Evolutionary conservation across 2,329 filamentous ascomycete species (phyloP).

Genomic region (Cordyceps fumosorosea): DNA sequence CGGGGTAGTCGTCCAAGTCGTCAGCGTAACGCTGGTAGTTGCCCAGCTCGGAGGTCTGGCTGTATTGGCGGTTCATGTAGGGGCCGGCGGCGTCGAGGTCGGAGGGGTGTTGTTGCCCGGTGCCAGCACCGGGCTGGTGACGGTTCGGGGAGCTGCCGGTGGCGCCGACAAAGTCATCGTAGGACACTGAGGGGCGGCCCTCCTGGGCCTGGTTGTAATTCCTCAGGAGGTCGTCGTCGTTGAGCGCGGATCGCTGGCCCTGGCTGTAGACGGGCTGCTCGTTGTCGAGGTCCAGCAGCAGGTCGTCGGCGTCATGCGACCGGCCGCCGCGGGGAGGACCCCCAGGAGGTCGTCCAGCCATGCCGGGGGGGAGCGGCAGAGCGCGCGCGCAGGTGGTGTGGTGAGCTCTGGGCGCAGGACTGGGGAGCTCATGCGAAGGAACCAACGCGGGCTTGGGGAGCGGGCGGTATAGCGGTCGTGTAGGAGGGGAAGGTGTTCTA

Average conservation of each 20-base stretch:
- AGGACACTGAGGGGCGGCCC: slow-evolving; percentile 78
- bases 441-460: not conserved
- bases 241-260: slow-evolving; percentile 70
- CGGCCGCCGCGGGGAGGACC: slow-evolving; percentile 44
- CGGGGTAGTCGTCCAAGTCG: slow-evolving; percentile 74
- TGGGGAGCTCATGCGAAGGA: slow-evolving; percentile 17
- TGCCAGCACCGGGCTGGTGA: slow-evolving; percentile 5
- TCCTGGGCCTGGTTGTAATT: slow-evolving; percentile 67
- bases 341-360: slow-evolving; percentile 52
- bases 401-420: slow-evolving; percentile 23
- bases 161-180: slow-evolving; percentile 86
- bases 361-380: slow-evolving; percentile 39
- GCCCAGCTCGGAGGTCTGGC: slow-evolving; percentile 73
- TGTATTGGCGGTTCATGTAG: slow-evolving; percentile 48
- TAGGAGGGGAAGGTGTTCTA: not conserved
- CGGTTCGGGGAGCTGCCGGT: slow-evolving; percentile 18
- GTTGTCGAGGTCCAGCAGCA: slow-evolving; percentile 69
- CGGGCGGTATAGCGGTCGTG: not conserved
- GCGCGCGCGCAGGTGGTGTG: slow-evolving; percentile 16
- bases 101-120: not conserved
- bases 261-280: slow-evolving; percentile 65
- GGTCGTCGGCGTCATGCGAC: slow-evolving; percentile 42
- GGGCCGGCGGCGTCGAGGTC: slow-evolving; percentile 25
- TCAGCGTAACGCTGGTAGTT: slow-evolving; percentile 90
- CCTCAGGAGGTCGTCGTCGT: slow-evolving; percentile 73